Evolutionary conservation across 2,329 filamentous ascomycete genomes (phyloP).

Genomic region (Bipolaris cookei): DNA sequence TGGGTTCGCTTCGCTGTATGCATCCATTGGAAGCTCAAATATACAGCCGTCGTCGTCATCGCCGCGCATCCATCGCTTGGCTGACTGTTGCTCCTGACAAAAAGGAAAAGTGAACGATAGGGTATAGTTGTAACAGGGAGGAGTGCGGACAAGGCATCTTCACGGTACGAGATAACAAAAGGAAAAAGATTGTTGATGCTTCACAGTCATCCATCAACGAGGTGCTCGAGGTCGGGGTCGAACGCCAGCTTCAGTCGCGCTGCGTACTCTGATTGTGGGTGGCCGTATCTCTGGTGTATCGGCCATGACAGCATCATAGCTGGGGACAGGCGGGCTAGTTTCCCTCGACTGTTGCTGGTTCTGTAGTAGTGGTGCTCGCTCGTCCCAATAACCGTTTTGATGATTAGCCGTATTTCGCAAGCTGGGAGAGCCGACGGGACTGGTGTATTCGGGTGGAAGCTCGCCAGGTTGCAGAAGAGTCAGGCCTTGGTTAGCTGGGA

Average conservation of each 20-base stretch:
- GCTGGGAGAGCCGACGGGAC: constrained; percentile 49
- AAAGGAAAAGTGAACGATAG: constrained; percentile 8
- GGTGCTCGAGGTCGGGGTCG: constrained; percentile 19
- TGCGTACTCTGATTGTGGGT: constrained; percentile 34
- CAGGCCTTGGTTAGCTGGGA: constrained; percentile 38
- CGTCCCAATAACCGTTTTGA: constrained; percentile 54
- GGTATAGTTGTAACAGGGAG: constrained; percentile 10
- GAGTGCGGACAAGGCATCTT: not conserved
- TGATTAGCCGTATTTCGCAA: constrained; percentile 62
- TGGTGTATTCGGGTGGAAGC: constrained; percentile 59
- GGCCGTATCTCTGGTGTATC: constrained; percentile 55
- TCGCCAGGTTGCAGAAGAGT: constrained; percentile 46
- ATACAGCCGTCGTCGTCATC: not conserved
- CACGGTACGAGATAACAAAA: constrained; percentile 3
- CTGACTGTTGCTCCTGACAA: constrained; percentile 1
- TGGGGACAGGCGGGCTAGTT: constrained; percentile 73
- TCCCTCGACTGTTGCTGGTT: constrained; percentile 28
- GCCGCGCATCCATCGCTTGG: not conserved
- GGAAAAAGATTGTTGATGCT: not conserved
- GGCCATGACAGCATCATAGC: constrained; percentile 82
- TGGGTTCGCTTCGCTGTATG: not conserved
- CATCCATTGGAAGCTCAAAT: constrained; percentile 1
- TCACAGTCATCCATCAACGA: not conserved
- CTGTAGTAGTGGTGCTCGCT: constrained; percentile 56
- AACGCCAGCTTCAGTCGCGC: constrained; percentile 30